Percentiles rank a stretch among this genome's conserved stretches.
Evolutionary conservation across 2,329 filamentous ascomycete species (phyloP).

Genomic region (Diaporthe batatas): DNA sequence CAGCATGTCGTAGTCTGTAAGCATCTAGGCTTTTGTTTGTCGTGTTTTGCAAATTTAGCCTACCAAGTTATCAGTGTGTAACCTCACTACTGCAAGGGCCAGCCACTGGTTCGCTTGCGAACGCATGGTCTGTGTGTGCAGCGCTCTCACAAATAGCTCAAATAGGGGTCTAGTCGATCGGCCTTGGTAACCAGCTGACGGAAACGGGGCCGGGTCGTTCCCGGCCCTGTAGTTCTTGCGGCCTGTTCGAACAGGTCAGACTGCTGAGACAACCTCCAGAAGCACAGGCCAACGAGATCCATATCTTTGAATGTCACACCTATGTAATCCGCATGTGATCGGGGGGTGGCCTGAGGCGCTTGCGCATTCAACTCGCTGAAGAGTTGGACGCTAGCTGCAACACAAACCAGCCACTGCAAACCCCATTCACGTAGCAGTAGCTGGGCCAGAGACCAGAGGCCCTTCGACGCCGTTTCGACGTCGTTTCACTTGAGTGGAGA

Average conservation of each 20-base stretch:
- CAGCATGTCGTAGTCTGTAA: conserved; percentile 14
- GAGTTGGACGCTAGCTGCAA: neutral
- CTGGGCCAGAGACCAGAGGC: conserved; percentile 9
- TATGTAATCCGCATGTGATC: neutral
- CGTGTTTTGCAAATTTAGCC: conserved; percentile 27
- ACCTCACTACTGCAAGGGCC: conserved; percentile 30
- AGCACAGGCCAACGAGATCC: neutral
- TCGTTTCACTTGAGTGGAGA: conserved; percentile 26
- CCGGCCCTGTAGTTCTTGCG: neutral
- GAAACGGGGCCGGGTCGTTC: neutral
- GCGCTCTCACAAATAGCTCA: neutral
- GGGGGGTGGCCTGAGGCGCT: neutral
- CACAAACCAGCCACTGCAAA: conserved; percentile 4
- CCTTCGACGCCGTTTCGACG: conserved; percentile 19
- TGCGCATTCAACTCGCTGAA: neutral
- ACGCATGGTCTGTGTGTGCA: conserved; percentile 32
- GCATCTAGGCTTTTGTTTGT: conserved; percentile 18
- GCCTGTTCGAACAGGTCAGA: neutral
- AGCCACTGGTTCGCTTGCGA: conserved; percentile 25
- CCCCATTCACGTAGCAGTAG: conserved; percentile 5
- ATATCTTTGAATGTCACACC: neutral
- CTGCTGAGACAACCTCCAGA: neutral
- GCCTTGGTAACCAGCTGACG: neutral
- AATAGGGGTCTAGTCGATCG: conserved; percentile 15
- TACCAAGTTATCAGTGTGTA: conserved; percentile 26